A percentile compares a stretch with the other conserved stretches of the same genome.
These are phyloP conservation scores for Amanita pallidorosea DNA, from an alignment of 768 basidiomycete genomes.

Conservation along the genomic window DNA sequence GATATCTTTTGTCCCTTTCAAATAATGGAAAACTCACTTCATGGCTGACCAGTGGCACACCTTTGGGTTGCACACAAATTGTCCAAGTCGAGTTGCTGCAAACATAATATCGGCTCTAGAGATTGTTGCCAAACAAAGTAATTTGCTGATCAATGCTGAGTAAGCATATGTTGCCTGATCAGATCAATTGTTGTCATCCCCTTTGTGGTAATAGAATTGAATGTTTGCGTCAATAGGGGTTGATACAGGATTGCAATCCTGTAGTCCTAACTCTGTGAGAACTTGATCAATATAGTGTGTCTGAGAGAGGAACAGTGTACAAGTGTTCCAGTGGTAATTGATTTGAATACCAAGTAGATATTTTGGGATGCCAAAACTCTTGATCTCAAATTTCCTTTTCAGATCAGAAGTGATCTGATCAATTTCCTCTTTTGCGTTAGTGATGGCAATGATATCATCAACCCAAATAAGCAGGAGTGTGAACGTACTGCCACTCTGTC, in stretches of 20 bases:
- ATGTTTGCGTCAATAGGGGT: no score
- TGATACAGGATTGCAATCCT: no score
- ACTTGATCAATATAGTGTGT: neutral
- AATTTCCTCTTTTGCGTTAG: no score
- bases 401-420: neutral
- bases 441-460: no score
- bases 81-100: slow-evolving; percentile 20
- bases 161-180: slow-evolving; percentile 10
- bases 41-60: no score
- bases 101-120: slow-evolving; percentile 30
- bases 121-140: slow-evolving; percentile 21
- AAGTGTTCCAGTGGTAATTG: neutral
- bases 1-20: slow-evolving; percentile 15
- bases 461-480: no score
- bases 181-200: neutral
- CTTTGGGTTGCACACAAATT: slow-evolving; percentile 21
- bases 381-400: neutral
- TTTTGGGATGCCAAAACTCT: neutral
- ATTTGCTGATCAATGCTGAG: slow-evolving; percentile 19
- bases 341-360: neutral
- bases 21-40: slow-evolving; percentile 28
- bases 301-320: neutral
- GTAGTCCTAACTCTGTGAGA: neutral
- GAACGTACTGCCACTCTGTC: no score
- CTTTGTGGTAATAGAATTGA: no score